Conservation (phyloP, 1,139 yeast species). For the Lodderomyces margitis region DNA sequence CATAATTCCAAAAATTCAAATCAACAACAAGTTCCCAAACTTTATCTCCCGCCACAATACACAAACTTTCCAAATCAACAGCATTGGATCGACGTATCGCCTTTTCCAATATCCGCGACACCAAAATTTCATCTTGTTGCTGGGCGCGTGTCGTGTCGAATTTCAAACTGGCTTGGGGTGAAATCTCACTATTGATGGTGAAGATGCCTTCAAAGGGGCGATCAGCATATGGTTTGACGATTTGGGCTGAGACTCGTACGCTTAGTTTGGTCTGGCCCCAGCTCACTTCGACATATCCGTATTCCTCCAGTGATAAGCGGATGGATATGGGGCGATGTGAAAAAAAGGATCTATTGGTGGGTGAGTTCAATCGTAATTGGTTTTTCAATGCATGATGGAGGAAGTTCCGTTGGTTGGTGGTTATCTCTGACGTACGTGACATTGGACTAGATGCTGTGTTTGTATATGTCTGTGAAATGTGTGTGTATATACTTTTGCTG, state of each 20-base stretch:
- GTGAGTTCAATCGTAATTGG: constrained; percentile 56
- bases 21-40: constrained; percentile 93
- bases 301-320: constrained; percentile 57
- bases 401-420: constrained; percentile 63
- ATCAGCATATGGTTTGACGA: constrained; percentile 83
- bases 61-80: constrained; percentile 81
- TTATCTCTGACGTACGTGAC: constrained; percentile 62
- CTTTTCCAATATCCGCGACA: constrained; percentile 82
- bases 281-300: constrained; percentile 76
- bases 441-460: too few species aligned
- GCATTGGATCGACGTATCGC: constrained; percentile 90
- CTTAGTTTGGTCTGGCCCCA: constrained; percentile 76
- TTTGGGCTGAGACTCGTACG: constrained; percentile 75
- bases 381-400: constrained; percentile 61
- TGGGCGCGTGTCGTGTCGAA: constrained; percentile 62
- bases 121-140: constrained; percentile 75
- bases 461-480: too few species aligned
- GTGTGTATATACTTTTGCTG: too few species aligned
- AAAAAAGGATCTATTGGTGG: constrained; percentile 54
- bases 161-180: constrained; percentile 85
- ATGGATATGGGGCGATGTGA: constrained; percentile 66
- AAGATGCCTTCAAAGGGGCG: constrained; percentile 93
- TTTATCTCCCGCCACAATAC: constrained; percentile 86
- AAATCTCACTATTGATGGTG: constrained; percentile 77
- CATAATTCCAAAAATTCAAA: constrained; percentile 81